These are phyloP conservation scores for Sechiopsis laciniata DNA, from an alignment of 306 rosid genomes.

Conservation along the genomic window DNA sequence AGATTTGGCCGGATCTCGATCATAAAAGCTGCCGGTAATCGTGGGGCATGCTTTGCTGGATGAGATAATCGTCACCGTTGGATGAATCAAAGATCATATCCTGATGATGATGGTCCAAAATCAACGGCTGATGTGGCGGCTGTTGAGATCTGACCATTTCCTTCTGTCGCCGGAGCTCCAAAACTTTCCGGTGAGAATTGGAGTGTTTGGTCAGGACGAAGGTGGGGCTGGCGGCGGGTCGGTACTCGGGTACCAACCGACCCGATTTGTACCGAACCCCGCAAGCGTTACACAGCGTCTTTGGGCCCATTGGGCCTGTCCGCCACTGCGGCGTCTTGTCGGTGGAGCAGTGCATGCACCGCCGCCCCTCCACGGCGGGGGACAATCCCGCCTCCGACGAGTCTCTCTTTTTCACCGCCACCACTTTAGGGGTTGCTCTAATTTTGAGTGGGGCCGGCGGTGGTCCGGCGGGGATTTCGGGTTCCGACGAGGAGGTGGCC, in stretches of 20 bases:
- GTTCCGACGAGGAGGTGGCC: neutral
- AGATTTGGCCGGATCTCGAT: neutral
- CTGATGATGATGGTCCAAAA: constrained; percentile 31
- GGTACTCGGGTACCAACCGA: constrained; percentile 10
- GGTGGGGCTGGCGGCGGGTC: constrained; percentile 17
- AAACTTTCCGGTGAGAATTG: constrained; percentile 11
- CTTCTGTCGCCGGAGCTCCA: constrained; percentile 17
- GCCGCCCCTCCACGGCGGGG: constrained; percentile 26
- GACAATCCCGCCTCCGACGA: constrained; percentile 20
- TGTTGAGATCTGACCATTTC: neutral
- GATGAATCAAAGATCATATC: constrained; percentile 49
- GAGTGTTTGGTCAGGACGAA: constrained; percentile 8
- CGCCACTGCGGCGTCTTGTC: constrained; percentile 21
- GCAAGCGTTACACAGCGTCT: constrained; percentile 17
- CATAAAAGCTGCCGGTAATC: constrained; percentile 61
- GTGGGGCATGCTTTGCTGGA: constrained; percentile 59
- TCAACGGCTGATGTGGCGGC: constrained; percentile 14
- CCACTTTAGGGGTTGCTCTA: constrained; percentile 27
- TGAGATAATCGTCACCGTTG: constrained; percentile 69
- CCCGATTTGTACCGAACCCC: constrained; percentile 20
- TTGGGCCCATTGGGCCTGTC: constrained; percentile 20
- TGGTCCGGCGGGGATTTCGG: neutral
- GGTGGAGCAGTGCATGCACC: constrained; percentile 18
- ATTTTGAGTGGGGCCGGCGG: constrained; percentile 17
- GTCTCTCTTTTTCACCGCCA: constrained; percentile 44